Base-by-base conservation (phyloP, 2,329 filamentous ascomycete species). In the Beauveria pseudobassiana region DNA sequence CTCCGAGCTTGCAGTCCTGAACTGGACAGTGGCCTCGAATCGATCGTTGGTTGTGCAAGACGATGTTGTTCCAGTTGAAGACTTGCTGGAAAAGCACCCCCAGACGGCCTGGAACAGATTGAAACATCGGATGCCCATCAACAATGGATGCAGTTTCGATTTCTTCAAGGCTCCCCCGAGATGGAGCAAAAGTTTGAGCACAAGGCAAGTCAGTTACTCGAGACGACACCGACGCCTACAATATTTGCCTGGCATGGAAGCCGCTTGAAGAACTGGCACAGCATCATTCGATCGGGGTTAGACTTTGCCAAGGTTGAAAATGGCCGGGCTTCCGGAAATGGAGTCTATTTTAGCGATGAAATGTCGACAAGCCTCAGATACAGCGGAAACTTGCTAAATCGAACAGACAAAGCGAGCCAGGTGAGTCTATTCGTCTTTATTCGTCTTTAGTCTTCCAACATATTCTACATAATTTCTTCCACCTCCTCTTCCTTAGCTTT, bases 11-110 rank as follows among this genome's bases (percentile, higher is more conserved):
- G 83, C 85, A 22, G 73, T 96, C 0, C 76, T 97, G 22, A 83
- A 90, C 57, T 97, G 93, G 93, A 90, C 96, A 64, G 84, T 97
- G 62, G 90, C 92, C 0, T 96, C 92, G 0, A 96, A 96, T 68
- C 82, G 91, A 51, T 93, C 93, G 0, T 93, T 88, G 67, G 95
- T 97, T 63, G 80, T 93, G 51, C 87, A 93, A 66, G 87, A 95
- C 18, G 85, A 87, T 10, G 59, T 65, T 49, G 74, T 75, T 38
- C 12, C 34, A 38, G 12, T 5, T 38, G 34, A 38, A 38, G 62
- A 64, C n/a, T 24, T 28, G 6, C 12, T n/a, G 3, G 20, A 46
- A 20, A 50, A 53, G 57, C 12, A 38, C 45, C 54, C 26, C 64
- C 53, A 20, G 9, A 14, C 46, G 30, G 59, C 64, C 54, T 69